These are phyloP conservation scores for Aquilaria malaccensis DNA, from an alignment of 345 rosid species.

Conservation along the genomic window DNA sequence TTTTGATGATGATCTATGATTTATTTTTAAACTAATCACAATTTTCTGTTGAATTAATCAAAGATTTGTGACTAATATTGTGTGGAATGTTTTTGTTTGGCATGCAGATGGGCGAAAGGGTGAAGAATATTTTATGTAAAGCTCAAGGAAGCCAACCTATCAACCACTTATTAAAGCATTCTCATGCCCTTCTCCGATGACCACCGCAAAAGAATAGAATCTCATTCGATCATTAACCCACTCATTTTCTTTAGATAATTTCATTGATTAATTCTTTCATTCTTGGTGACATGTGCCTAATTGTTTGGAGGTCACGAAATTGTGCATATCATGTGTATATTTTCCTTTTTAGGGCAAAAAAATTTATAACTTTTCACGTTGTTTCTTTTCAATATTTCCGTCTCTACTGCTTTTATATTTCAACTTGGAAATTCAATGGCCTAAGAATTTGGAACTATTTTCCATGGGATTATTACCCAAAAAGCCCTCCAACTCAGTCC, in stretches of 20 bases:
- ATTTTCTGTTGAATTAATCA: too few species aligned
- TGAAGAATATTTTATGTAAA: conserved; percentile 45
- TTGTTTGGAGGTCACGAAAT: background rate
- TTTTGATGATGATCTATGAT: background rate
- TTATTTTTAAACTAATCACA: background rate
- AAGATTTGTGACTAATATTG: too few species aligned
- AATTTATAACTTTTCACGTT: too few species aligned
- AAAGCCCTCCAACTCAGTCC: too few species aligned
- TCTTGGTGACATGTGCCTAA: background rate
- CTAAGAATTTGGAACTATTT: too few species aligned
- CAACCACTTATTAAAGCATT: conserved; percentile 46
- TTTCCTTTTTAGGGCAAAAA: background rate
- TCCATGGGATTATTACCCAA: too few species aligned
- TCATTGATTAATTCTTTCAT: background rate
- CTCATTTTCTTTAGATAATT: background rate
- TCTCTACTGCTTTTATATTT: too few species aligned
- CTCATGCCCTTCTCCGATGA: conserved; percentile 56
- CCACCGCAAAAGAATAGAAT: conserved; percentile 9
- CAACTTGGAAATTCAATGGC: too few species aligned
- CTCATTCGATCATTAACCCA: conserved; percentile 6
- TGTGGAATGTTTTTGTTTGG: too few species aligned
- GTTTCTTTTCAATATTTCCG: too few species aligned
- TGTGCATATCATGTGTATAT: background rate
- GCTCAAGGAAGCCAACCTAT: conserved; percentile 51
- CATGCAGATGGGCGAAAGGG: conserved; percentile 46